Evolutionary conservation across 257 asterid species (phyloP).

Genomic region (Fraxinus quadrangulata): DNA sequence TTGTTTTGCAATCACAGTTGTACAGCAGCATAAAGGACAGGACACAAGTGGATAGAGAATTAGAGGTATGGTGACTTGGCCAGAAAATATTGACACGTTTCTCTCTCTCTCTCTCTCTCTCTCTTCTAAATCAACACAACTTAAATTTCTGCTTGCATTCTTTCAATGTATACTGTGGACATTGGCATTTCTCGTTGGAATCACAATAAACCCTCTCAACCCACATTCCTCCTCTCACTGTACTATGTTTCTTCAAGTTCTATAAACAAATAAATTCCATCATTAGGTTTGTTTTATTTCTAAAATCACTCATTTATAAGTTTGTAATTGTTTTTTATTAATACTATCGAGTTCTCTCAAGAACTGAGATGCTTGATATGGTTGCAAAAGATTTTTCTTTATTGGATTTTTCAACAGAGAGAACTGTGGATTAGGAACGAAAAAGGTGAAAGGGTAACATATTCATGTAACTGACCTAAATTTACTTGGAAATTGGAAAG

Average conservation of each 20-base stretch:
- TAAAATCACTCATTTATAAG: not conserved
- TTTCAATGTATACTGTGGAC: conserved; percentile 11
- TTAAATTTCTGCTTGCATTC: conserved; percentile 4
- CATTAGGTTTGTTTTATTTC: not conserved
- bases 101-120: not conserved
- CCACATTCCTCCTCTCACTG: not conserved
- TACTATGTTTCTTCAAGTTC: not conserved
- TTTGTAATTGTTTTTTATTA: not conserved
- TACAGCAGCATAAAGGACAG: conserved; percentile 93
- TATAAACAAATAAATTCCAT: not conserved
- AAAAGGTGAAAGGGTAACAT: not conserved
- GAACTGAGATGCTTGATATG: not conserved
- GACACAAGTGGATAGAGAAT: conserved; percentile 95
- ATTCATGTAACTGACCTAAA: not conserved
- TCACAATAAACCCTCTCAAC: not conserved
- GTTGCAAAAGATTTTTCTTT: not conserved
- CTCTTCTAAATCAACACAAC: not conserved
- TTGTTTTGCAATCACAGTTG: conserved; percentile 78
- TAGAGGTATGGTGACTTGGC: conserved; percentile 60
- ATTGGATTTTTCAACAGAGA: not conserved
- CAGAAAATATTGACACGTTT: conserved; percentile 5
- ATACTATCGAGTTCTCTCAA: not conserved
- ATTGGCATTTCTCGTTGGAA: not conserved
- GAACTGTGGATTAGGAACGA: not conserved
- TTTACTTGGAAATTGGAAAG: not conserved